Conservation (phyloP, 495 filamentous ascomycete species). For the Podospora comata region DNA sequence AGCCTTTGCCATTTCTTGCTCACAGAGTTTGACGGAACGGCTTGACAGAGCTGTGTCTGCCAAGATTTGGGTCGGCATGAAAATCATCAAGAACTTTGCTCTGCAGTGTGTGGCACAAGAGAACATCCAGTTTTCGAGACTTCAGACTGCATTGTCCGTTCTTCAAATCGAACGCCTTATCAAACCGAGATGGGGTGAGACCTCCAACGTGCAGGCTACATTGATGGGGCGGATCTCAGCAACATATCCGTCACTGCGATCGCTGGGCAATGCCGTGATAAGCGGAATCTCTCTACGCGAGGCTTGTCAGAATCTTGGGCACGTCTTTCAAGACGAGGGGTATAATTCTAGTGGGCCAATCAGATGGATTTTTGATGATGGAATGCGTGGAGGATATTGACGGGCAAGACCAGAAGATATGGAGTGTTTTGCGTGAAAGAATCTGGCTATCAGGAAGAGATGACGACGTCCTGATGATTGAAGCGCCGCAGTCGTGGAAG, state of each 20-base stretch:
- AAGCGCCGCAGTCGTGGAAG: too few species aligned
- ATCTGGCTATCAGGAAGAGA: background rate
- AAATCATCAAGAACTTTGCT: too few species aligned
- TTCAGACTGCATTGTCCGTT: background rate
- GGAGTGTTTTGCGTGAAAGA: background rate
- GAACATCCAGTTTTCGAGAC: background rate
- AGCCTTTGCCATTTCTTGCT: too few species aligned
- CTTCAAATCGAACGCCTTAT: background rate
- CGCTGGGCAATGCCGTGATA: background rate
- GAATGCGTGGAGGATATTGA: background rate
- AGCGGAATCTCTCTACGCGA: background rate
- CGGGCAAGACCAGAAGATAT: background rate
- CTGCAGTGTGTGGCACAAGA: background rate
- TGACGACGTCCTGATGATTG: too few species aligned
- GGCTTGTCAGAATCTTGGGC: background rate
- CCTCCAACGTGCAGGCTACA: background rate
- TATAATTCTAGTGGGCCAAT: background rate
- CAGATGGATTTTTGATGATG: background rate
- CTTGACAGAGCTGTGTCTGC: too few species aligned
- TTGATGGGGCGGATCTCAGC: background rate
- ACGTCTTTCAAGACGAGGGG: background rate
- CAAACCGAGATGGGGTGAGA: background rate
- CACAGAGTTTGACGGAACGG: too few species aligned
- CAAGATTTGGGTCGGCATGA: too few species aligned
- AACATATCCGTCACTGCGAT: background rate